phyloP scores from a whole-genome alignment of 208 protist species.

The Leishmania guyanensis region DNA sequence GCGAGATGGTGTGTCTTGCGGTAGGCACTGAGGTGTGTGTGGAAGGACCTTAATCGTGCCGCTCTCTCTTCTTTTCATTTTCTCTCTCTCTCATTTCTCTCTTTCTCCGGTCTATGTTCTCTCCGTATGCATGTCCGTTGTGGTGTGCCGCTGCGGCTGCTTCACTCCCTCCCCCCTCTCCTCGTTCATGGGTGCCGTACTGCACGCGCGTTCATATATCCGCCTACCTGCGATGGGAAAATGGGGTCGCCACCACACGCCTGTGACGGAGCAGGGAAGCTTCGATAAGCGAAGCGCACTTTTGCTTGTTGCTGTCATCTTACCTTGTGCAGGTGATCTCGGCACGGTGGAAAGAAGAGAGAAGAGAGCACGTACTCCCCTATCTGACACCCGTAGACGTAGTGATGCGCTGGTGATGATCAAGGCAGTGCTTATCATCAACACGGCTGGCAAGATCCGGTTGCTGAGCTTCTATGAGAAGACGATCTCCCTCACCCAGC shows the following conservation, averaged over 20 bases:
- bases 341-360: too few relatives aligned
- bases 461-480: slow-evolving; percentile 97
- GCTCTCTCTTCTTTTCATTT: neutral
- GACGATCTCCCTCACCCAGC: slow-evolving; percentile 54
- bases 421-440: slow-evolving; percentile 97
- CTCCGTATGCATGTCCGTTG: neutral
- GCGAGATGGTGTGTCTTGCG: neutral
- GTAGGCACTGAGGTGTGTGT: neutral
- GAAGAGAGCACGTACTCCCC: neutral
- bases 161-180: too few relatives aligned
- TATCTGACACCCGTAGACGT: neutral
- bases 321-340: neutral
- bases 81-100: neutral
- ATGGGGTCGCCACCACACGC: neutral
- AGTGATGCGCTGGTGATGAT: slow-evolving; percentile 84
- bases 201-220: neutral
- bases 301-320: neutral
- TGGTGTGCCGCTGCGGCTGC: neutral
- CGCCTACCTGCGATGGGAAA: neutral
- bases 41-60: neutral
- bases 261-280: neutral
- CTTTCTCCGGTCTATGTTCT: neutral
- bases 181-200: neutral
- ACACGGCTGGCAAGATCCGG: slow-evolving; percentile 97
- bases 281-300: neutral